Evolutionary conservation across 306 rosid species (phyloP), one percentile per base, ranked within the genome.

Genomic region (Cicer bijugum): DNA sequence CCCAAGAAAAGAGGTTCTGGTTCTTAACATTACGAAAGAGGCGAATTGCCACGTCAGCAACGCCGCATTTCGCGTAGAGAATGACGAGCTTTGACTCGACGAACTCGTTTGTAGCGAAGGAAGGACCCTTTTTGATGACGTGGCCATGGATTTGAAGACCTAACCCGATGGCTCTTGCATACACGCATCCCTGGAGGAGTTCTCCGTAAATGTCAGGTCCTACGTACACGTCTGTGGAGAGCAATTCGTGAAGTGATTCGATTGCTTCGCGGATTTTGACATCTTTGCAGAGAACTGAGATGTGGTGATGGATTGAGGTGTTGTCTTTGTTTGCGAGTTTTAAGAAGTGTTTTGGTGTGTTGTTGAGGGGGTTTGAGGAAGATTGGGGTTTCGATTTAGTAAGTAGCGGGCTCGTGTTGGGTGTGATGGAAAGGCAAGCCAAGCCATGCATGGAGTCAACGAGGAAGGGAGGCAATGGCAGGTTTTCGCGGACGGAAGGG

Each of bases 111-210:
- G 50, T 33, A 0, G 79, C 35, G 59, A 78, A 77, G 6, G 45
- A 3, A 1, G 80, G 74, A 6, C 97, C 93, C 28, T 39, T 84
- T 80, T 93, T 89, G 12, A 91, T 75, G 38, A 93, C 45, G 12
- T 82, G 86, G 2, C 87, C 85, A 71, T 91, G 98, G 76, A 93
- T 75, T 80, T 93, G 97, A 82, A 71, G 85, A 39, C 93, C 98
- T 12, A 82, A 48, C 1, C 67, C 81, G 47, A 93, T 88, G 71
- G 78, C 90, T 52, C 97, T 84, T 15, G 84, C 85, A 82, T 84
- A 82, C 46, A 93, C 91, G 70, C 97, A 90, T 12, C 86, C 90
- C 76, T 93, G 98, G 14, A 93, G 96, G 16, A 93, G 88, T 59
- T 85, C 89, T 0, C 92, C 92, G 69, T 84, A 91, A 1, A 90